A percentile compares a stretch with the other conserved stretches of the same genome.
Conservation (phyloP, 1,139 yeast species). For the Yamadazyma jaroonii region DNA sequence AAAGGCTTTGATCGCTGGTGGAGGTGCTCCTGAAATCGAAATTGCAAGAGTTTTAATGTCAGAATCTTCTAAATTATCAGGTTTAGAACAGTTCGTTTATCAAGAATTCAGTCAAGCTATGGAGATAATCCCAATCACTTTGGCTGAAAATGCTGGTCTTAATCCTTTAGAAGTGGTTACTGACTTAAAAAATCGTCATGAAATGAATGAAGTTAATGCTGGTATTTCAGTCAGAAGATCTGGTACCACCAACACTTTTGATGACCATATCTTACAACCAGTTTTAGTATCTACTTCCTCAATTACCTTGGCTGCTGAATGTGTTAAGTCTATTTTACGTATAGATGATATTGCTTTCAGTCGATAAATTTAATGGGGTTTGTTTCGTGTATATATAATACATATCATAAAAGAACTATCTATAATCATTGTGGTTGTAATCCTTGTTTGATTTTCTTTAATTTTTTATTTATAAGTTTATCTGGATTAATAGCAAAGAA, state of each 20-base stretch:
- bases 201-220: conserved; percentile 86
- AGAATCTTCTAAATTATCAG: conserved; percentile 76
- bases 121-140: conserved; percentile 93
- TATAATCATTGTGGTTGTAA: background rate
- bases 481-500: conserved; percentile 62
- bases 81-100: conserved; percentile 94
- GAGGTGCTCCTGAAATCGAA: conserved; percentile 98
- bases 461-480: conserved; percentile 43
- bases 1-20: conserved; percentile 95
- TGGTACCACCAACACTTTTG: conserved; percentile 86
- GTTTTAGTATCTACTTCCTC: conserved; percentile 93
- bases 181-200: conserved; percentile 90
- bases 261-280: conserved; percentile 95
- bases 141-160: conserved; percentile 97
- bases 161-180: conserved; percentile 94
- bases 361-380: conserved; percentile 18
- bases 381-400: conserved; percentile 2
- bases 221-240: conserved; percentile 95
- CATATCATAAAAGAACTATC: conserved; percentile 1
- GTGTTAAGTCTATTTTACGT: conserved; percentile 92
- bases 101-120: conserved; percentile 94
- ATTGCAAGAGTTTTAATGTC: conserved; percentile 76
- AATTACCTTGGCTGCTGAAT: conserved; percentile 89
- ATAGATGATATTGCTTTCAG: conserved; percentile 87
- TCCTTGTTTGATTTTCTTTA: conserved; percentile 18